Conservation (phyloP, 352 stramenopile genomes). For the Pythium periplocum region DNA sequence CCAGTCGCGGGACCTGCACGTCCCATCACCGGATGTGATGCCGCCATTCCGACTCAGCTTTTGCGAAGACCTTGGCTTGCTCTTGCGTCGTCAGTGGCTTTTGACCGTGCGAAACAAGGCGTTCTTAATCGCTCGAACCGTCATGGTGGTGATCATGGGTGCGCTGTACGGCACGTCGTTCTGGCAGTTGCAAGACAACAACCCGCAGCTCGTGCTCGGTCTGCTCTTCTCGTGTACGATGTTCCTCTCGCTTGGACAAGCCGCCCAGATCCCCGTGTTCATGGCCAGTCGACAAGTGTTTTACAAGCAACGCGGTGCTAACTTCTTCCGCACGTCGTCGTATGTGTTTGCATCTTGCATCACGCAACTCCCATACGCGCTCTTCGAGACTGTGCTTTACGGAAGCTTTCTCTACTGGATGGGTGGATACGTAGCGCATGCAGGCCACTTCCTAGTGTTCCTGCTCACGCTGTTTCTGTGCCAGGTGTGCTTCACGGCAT, state of each 20-base stretch:
- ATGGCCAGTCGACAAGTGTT: constrained; percentile 73
- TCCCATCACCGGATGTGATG: constrained; percentile 14
- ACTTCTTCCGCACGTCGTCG: constrained; percentile 81
- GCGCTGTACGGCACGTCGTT: constrained; percentile 63
- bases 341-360: constrained; percentile 69
- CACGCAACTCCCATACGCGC: constrained; percentile 42
- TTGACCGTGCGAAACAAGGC: constrained; percentile 56
- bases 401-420: constrained; percentile 90
- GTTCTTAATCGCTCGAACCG: constrained; percentile 32
- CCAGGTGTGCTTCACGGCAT: constrained; percentile 62
- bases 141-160: constrained; percentile 65
- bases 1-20: constrained; percentile 1
- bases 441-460: constrained; percentile 50
- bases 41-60: constrained; percentile 46
- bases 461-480: constrained; percentile 58
- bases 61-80: constrained; percentile 28
- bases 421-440: constrained; percentile 58
- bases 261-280: constrained; percentile 74
- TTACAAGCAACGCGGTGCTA: constrained; percentile 87
- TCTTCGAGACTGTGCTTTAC: constrained; percentile 80
- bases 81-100: constrained; percentile 58
- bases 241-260: constrained; percentile 80
- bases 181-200: constrained; percentile 49
- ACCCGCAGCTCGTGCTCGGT: constrained; percentile 65
- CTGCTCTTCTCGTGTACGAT: constrained; percentile 87